These are phyloP conservation scores for Isabelozyma pseudorhagii DNA, from an alignment of 805 yeast genomes.

Conservation along the genomic window DNA sequence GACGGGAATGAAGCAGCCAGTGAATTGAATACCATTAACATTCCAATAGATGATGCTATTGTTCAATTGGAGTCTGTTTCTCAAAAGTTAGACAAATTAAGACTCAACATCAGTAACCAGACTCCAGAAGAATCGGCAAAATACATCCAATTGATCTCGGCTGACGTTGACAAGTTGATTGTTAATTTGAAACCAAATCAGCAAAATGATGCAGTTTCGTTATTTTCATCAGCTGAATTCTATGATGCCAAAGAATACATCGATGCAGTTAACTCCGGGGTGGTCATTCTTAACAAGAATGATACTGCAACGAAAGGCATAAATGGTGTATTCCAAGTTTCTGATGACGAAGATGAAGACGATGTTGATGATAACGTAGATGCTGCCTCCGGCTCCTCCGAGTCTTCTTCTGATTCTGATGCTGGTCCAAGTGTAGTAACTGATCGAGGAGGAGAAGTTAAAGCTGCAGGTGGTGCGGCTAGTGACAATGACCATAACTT, in stretches of 20 bases:
- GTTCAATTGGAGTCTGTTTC: constrained; percentile 15
- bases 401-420: not conserved
- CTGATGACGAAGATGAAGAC: constrained; percentile 16
- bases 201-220: constrained; percentile 22
- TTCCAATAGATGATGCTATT: not conserved
- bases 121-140: constrained; percentile 1
- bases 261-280: constrained; percentile 48
- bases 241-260: constrained; percentile 66
- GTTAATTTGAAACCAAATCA: constrained; percentile 8
- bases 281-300: constrained; percentile 43
- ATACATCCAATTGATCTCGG: constrained; percentile 8
- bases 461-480: constrained; percentile 7
- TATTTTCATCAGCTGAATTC: constrained; percentile 30
- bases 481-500: constrained; percentile 36
- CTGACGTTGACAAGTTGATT: constrained; percentile 18
- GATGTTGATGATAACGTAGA: constrained; percentile 19
- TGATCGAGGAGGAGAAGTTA: constrained; percentile 1
- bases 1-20: constrained; percentile 6
- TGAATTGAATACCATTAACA: constrained; percentile 4
- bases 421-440: constrained; percentile 1
- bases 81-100: constrained; percentile 19
- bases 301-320: constrained; percentile 4
- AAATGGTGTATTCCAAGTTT: constrained; percentile 1
- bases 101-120: constrained; percentile 4
- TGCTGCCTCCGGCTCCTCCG: constrained; percentile 7